Conservation (phyloP, 306 rosid genomes). For the Cyclanthera cordifolia region DNA sequence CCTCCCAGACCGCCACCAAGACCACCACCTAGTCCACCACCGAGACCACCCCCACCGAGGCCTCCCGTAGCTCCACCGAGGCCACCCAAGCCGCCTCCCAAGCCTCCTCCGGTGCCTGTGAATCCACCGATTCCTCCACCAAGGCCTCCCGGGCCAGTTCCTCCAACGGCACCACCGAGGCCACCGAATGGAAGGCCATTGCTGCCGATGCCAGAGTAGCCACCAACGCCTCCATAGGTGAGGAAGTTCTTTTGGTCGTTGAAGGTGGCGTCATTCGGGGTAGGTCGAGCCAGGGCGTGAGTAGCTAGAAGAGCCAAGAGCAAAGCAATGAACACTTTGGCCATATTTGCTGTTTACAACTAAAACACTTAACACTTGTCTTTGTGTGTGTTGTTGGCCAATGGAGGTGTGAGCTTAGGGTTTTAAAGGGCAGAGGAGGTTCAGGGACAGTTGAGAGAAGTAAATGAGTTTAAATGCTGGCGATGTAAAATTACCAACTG, state of each 20-base stretch:
- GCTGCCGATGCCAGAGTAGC: conserved; percentile 44
- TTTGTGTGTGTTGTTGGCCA: not conserved
- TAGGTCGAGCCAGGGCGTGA: conserved; percentile 30
- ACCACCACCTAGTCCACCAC: not conserved
- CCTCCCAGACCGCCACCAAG: conserved; percentile 19
- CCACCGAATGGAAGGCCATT: conserved; percentile 61
- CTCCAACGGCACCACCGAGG: conserved; percentile 37
- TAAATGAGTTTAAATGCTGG: conserved; percentile 40
- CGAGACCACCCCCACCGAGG: conserved; percentile 15
- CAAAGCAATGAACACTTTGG: conserved; percentile 31
- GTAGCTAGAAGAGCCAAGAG: conserved; percentile 39
- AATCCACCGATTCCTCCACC: not conserved
- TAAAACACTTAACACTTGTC: conserved; percentile 4
- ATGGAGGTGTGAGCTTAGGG: not conserved
- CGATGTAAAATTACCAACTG: not conserved
- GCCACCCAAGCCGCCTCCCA: too few relatives aligned
- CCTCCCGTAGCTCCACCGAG: too few relatives aligned
- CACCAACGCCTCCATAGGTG: conserved; percentile 47
- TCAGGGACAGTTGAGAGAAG: conserved; percentile 37
- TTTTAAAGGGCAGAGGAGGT: conserved; percentile 2
- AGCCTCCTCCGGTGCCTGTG: too few relatives aligned
- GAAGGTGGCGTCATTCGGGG: conserved; percentile 33
- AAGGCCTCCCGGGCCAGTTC: conserved; percentile 27
- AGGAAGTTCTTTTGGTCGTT: conserved; percentile 62
- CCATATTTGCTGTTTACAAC: conserved; percentile 20